Conservation (phyloP, 1,284 basidiomycete species). For the Peniophora sp. region DNA sequence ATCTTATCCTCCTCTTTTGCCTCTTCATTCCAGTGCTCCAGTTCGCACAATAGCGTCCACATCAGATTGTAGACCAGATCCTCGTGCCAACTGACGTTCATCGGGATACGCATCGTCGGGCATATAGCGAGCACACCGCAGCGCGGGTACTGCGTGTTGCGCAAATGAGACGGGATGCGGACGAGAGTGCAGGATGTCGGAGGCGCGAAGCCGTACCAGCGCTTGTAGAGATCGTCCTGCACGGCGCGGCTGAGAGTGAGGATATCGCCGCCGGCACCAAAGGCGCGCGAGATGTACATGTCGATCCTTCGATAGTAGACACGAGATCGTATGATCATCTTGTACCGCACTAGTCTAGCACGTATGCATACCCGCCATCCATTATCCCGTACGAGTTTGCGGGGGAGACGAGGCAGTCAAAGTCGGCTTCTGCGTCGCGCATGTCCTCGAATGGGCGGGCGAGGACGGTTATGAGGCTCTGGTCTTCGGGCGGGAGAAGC, state of each 20-base stretch:
- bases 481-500: no score
- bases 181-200: conserved; percentile 17
- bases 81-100: conserved; percentile 14
- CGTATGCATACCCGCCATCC: conserved; percentile 14
- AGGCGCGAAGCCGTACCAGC: conserved; percentile 15
- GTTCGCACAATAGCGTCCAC: conserved; percentile 14
- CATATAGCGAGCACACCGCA: conserved; percentile 10
- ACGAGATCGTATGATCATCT: not conserved
- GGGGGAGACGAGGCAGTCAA: conserved; percentile 16
- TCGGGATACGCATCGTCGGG: conserved; percentile 16
- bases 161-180: conserved; percentile 7
- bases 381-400: conserved; percentile 18
- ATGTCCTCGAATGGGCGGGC: no score
- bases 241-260: conserved; percentile 16
- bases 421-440: not conserved
- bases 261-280: conserved; percentile 8
- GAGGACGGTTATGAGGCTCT: no score
- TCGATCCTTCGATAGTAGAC: conserved; percentile 14
- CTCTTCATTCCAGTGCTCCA: conserved; percentile 12
- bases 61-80: conserved; percentile 16
- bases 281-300: conserved; percentile 13
- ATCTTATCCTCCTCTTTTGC: conserved; percentile 6
- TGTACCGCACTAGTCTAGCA: no score
- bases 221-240: conserved; percentile 13
- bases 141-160: conserved; percentile 8